Conservation (phyloP, 2,329 filamentous ascomycete species). For the Pseudogymnoascus sp. region DNA sequence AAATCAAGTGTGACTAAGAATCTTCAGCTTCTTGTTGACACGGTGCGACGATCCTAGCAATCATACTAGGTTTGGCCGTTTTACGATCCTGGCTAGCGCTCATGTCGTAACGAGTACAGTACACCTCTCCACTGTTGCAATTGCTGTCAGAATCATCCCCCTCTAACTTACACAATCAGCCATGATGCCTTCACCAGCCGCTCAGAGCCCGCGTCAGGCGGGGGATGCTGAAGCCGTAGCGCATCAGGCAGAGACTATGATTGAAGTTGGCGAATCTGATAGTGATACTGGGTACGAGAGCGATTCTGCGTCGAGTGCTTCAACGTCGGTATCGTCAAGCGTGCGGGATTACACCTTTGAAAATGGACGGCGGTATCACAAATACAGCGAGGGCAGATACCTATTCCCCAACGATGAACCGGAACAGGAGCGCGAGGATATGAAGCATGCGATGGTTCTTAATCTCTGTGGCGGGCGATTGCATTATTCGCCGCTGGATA, state of each 20-base stretch:
- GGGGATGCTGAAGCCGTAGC: not conserved
- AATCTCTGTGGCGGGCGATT: slow-evolving; percentile 17
- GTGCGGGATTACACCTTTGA: slow-evolving; percentile 42
- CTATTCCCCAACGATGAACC: slow-evolving; percentile 49
- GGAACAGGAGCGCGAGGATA: slow-evolving; percentile 47
- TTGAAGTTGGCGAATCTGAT: not conserved
- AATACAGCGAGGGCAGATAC: slow-evolving; percentile 42
- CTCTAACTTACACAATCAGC: not conserved
- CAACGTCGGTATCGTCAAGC: slow-evolving; percentile 16
- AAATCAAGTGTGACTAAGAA: not conserved
- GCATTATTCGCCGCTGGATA: slow-evolving; percentile 12
- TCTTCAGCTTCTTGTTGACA: not conserved
- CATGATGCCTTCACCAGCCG: not conserved
- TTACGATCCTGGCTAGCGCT: not conserved
- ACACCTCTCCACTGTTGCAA: not conserved
- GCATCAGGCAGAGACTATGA: not conserved
- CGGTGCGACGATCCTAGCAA: not conserved
- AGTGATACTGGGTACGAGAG: slow-evolving; percentile 4
- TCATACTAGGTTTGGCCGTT: not conserved
- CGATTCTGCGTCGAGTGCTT: slow-evolving; percentile 14
- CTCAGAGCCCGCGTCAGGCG: not conserved
- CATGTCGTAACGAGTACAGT: not conserved
- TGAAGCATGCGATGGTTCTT: slow-evolving; percentile 24
- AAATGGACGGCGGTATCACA: slow-evolving; percentile 47
- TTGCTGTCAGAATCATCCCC: not conserved